Conservation (phyloP, 345 rosid species). For the Citrus trifoliata region DNA sequence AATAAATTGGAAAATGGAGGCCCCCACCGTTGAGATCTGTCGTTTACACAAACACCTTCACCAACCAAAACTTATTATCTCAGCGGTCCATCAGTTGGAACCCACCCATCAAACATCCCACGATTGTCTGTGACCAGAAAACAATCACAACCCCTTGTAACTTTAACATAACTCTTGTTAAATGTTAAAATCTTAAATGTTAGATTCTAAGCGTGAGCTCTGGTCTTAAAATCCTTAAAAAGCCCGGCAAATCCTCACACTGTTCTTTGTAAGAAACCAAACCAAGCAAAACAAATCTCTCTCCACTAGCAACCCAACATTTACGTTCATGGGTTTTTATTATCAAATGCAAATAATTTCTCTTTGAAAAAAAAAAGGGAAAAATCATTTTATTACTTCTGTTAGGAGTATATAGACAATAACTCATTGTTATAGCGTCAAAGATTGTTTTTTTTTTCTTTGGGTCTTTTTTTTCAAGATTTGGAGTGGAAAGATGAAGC, state of each 20-base stretch:
- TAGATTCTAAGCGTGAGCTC: slow-evolving; percentile 12
- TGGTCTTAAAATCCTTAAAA: slow-evolving; percentile 6
- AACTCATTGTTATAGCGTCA: not conserved
- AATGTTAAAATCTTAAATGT: not conserved
- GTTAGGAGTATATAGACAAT: not conserved
- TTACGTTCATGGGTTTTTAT: not conserved
- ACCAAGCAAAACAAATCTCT: not conserved
- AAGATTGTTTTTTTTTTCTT: not conserved
- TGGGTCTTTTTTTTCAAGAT: not conserved
- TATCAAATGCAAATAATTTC: not conserved
- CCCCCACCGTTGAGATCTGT: not conserved
- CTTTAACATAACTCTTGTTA: not conserved
- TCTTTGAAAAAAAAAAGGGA: not conserved
- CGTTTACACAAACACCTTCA: not conserved
- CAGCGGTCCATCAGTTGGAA: not conserved
- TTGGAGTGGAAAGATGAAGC: slow-evolving; percentile 30
- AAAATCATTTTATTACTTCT: not conserved
- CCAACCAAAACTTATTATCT: not conserved
- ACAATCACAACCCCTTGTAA: accelerated
- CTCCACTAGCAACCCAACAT: not conserved
- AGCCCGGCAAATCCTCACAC: slow-evolving; percentile 18
- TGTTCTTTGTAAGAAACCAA: not conserved
- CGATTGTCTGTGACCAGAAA: not conserved
- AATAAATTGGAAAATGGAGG: not conserved
- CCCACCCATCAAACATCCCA: not conserved